Conservation (phyloP, 345 rosid genomes). For the Eucalyptus leucophloia region DNA sequence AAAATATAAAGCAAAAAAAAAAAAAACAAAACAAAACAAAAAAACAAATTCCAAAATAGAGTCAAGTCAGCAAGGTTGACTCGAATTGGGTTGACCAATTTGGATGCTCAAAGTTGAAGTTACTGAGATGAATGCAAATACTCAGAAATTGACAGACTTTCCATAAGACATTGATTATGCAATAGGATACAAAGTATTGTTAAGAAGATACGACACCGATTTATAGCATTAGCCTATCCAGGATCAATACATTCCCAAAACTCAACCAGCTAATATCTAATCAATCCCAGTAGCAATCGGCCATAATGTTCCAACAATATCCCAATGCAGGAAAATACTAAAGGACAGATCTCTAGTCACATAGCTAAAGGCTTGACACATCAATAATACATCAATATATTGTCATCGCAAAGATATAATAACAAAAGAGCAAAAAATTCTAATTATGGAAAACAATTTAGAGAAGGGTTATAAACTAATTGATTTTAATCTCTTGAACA, state of each 20-base stretch:
- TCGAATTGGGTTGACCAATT: background rate
- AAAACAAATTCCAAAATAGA: background rate
- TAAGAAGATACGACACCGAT: rapidly evolving
- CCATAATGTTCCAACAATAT: background rate
- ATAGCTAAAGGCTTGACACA: background rate
- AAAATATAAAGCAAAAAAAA: background rate
- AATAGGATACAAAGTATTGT: background rate
- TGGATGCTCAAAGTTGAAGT: background rate
- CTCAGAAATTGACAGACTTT: background rate
- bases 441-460: background rate
- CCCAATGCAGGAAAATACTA: background rate
- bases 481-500: background rate
- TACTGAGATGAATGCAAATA: background rate
- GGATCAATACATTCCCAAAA: background rate
- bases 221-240: background rate
- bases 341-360: too few species aligned
- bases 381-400: background rate
- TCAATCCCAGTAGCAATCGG: background rate
- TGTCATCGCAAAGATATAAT: rapidly evolving
- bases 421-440: background rate
- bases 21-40: too few species aligned
- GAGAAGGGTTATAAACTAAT: background rate
- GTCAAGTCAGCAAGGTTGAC: background rate
- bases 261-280: background rate
- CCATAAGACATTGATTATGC: background rate